phyloP scores from a whole-genome alignment of 495 filamentous ascomycete genomes.

The Recurvomyces mirabilis region DNA sequence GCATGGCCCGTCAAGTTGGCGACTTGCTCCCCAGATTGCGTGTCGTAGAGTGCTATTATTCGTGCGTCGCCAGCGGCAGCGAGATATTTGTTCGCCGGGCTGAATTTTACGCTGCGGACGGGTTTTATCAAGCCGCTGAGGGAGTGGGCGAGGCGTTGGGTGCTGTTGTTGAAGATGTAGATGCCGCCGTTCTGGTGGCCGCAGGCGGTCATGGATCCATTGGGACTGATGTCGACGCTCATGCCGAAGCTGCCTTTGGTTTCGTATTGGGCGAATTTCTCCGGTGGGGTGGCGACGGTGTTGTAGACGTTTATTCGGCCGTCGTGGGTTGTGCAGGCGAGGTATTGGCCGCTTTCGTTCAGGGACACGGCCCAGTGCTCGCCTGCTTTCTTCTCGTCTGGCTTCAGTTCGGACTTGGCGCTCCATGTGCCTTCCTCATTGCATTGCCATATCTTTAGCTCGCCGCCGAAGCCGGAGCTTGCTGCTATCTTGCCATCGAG shows the following conservation, averaged over 20 bases:
- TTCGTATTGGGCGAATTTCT: constrained; percentile 66
- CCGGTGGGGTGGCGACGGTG: constrained; percentile 31
- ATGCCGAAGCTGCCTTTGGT: constrained; percentile 86
- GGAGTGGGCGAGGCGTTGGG: constrained; percentile 73
- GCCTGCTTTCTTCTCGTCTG: constrained; percentile 44
- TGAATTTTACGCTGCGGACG: constrained; percentile 74
- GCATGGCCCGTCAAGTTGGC: constrained; percentile 68
- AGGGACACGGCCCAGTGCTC: constrained; percentile 81
- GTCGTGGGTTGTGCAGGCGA: constrained; percentile 71
- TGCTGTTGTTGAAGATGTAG: constrained; percentile 89
- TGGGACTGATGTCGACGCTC: constrained; percentile 69
- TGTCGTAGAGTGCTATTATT: constrained; percentile 84
- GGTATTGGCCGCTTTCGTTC: constrained; percentile 65
- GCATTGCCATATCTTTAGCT: constrained; percentile 66
- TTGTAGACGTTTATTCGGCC: constrained; percentile 88
- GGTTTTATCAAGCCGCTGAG: constrained; percentile 76
- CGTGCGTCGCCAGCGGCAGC: constrained; percentile 88
- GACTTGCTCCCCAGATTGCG: constrained; percentile 81
- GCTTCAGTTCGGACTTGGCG: constrained; percentile 39
- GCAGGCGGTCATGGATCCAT: constrained; percentile 77
- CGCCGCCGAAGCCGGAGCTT: constrained; percentile 77
- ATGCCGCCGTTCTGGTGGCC: constrained; percentile 90
- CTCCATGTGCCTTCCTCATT: constrained; percentile 39
- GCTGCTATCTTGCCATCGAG: constrained; percentile 58
- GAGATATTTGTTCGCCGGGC: constrained; percentile 68